Conservation (phyloP, 371 early-diverging fungal genomes). For the Fennellomyces sp. region DNA sequence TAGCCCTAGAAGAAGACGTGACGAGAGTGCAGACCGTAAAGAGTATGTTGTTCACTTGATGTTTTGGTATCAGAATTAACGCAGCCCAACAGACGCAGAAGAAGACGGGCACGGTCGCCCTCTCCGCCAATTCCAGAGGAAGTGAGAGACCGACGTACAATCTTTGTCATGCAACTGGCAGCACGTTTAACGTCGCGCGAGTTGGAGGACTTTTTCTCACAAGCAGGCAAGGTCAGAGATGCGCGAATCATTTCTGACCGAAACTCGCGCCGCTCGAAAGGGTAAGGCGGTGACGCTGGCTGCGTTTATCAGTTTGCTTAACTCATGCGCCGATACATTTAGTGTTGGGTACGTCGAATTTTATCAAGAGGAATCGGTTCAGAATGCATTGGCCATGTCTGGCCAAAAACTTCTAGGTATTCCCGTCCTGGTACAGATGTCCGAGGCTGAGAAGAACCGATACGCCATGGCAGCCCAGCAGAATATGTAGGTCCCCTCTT, state of each 20-base stretch:
- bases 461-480: slow-evolving; percentile 61
- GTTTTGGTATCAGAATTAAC: not conserved
- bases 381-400: slow-evolving; percentile 82
- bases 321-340: not conserved
- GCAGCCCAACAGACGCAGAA: slow-evolving; percentile 15
- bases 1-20: slow-evolving; percentile 43
- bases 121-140: slow-evolving; percentile 74
- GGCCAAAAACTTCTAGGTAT: slow-evolving; percentile 93
- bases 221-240: slow-evolving; percentile 87
- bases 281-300: slow-evolving; percentile 54
- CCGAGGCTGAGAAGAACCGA: slow-evolving; percentile 94
- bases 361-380: slow-evolving; percentile 84
- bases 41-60: slow-evolving; percentile 13
- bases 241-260: slow-evolving; percentile 89
- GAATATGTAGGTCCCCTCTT: slow-evolving; percentile 60
- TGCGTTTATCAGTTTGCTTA: not conserved
- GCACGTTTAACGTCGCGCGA: slow-evolving; percentile 80
- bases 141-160: slow-evolving; percentile 89
- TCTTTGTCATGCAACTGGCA: slow-evolving; percentile 93
- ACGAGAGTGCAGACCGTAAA: slow-evolving; percentile 31
- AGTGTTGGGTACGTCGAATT: slow-evolving; percentile 93
- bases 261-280: slow-evolving; percentile 89
- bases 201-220: slow-evolving; percentile 85
- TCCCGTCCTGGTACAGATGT: slow-evolving; percentile 89
- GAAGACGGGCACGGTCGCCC: slow-evolving; percentile 57